These are phyloP conservation scores for Phytophthora hybrid DNA, from an alignment of 352 stramenopile genomes.

Conservation along the genomic window DNA sequence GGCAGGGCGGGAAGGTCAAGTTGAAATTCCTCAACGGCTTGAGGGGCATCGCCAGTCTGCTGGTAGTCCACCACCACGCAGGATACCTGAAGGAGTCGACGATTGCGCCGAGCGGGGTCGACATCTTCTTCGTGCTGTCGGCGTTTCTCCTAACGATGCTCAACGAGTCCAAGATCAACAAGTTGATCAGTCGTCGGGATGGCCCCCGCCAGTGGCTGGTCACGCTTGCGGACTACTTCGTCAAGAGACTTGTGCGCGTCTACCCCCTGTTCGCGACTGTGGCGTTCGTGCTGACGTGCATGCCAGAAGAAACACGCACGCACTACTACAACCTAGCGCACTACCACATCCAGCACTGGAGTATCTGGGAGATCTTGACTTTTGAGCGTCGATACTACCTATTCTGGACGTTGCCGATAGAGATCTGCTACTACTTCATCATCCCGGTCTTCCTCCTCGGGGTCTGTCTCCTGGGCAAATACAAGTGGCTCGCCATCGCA, in stretches of 20 bases:
- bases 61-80: slow-evolving; percentile 26
- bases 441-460: slow-evolving; percentile 39
- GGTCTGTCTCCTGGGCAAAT: slow-evolving; percentile 1
- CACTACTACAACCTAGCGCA: slow-evolving; percentile 19
- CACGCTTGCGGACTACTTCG: slow-evolving; percentile 11
- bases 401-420: slow-evolving; percentile 51
- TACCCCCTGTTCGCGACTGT: slow-evolving; percentile 14
- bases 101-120: slow-evolving; percentile 24
- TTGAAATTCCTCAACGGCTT: slow-evolving; percentile 27
- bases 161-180: slow-evolving; percentile 15
- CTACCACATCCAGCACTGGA: slow-evolving; percentile 13
- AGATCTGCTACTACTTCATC: slow-evolving; percentile 53
- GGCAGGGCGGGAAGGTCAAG: slow-evolving; percentile 7
- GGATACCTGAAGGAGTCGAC: slow-evolving; percentile 15
- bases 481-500: slow-evolving; percentile 7
- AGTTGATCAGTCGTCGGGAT: slow-evolving; percentile 4
- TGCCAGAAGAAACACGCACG: slow-evolving; percentile 5
- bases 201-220: background rate
- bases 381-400: background rate
- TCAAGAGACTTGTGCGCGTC: slow-evolving; percentile 14
- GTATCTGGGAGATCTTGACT: slow-evolving; percentile 1
- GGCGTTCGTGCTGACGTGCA: slow-evolving; percentile 4
- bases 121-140: slow-evolving; percentile 44
- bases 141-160: slow-evolving; percentile 42
- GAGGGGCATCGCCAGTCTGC: slow-evolving; percentile 23